Evolutionary conservation across 73 alveolate genomes (phyloP), one percentile per base, ranked within the genome.

Genomic region (Tetrahymena elliotti): DNA sequence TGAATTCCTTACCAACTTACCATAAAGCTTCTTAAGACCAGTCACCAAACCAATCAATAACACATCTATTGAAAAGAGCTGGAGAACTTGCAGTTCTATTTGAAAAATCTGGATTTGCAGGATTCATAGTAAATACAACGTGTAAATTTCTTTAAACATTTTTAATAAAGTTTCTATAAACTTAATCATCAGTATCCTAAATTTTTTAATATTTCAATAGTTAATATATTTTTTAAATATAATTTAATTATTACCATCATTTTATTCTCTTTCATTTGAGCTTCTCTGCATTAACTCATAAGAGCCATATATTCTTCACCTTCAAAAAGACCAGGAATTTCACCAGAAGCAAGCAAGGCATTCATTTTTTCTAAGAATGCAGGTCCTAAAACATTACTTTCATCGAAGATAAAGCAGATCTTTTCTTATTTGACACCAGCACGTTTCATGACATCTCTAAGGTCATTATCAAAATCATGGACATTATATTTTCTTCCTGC

Each of bases 91-190:
- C 99, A 35, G 99, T 98, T 93, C 99, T 97, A 93, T 99, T 99
- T 41, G 98, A 94, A 98, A 99, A 99, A 96, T 99, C 99, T 13
- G 99, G 99, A 92, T 99, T 98, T 12, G 99, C 98, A 0, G 99
- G 99, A 97, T 99, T 99, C 99, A 99, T 99, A 38, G 99, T 99
- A 97, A 99, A 99, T 52, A 99, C 99, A 35, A 99, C 99, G 96
- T 99, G 99, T 84, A 99, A 95, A 93, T 99, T 99, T 82, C 99
- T 97, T 95, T 99, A 98, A 24, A 99, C 99, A 27, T 98, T 96
- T 84, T 97, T 97, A 15, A 98, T 99, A 98, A 99, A 99, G 92
- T 98, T 98, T 93, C 99, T 98, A 93, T 98, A 99, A 8, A 99
- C 96, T 95, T 99, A 99, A 83, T 99, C 99, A 93, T 99, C 99